phyloP scores from a whole-genome alignment of 2,329 filamentous ascomycete species.

The Cadophora sp. region DNA sequence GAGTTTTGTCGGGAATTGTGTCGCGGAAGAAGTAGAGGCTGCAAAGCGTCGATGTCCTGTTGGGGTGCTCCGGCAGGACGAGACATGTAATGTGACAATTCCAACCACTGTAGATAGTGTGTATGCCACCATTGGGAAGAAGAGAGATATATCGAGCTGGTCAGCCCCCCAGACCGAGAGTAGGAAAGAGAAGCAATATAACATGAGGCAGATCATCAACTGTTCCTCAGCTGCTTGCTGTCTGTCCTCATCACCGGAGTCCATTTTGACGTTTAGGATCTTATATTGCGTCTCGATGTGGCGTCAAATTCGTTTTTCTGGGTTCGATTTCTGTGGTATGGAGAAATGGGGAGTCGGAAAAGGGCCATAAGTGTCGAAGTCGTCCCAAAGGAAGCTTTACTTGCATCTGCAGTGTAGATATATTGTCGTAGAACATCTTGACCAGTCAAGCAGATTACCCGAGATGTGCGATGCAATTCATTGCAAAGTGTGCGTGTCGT shows the following conservation, averaged over 20 bases:
- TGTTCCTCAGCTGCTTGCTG: not conserved
- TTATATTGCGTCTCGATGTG: no score
- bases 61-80: no score
- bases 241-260: not conserved
- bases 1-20: not conserved
- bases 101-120: not conserved
- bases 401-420: no score
- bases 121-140: not conserved
- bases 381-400: no score
- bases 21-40: not conserved
- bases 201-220: not conserved
- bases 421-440: no score
- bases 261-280: not conserved
- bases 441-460: no score
- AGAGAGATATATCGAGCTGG: not conserved
- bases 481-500: not conserved
- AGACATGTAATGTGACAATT: not conserved
- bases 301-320: no score
- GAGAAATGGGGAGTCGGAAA: no score
- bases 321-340: no score
- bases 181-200: not conserved
- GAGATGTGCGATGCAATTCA: no score
- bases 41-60: no score
- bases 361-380: no score
- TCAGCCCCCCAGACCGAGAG: not conserved